phyloP scores from a whole-genome alignment of 805 yeast species.

The Wickerhamiella vanderwaltii region DNA sequence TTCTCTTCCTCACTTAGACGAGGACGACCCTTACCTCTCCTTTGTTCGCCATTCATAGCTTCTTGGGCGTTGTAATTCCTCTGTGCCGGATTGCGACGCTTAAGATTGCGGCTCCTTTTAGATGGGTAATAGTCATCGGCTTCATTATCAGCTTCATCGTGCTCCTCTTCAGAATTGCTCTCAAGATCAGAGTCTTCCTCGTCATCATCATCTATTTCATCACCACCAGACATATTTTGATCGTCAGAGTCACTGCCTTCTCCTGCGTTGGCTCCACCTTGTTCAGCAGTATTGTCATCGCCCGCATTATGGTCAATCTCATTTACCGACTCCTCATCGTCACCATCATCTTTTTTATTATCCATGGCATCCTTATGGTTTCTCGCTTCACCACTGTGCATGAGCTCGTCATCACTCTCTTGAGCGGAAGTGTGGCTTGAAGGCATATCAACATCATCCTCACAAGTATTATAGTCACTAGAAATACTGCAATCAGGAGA shows the following conservation, averaged over 20 bases:
- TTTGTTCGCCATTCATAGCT: too few species aligned
- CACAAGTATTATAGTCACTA: conserved; percentile 2
- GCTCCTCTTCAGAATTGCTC: background rate
- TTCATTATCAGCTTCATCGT: background rate
- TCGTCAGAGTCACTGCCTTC: background rate
- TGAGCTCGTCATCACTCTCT: conserved; percentile 2
- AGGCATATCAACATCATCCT: background rate
- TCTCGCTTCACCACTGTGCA: background rate
- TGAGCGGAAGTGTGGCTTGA: conserved; percentile 9
- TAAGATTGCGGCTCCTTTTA: too few species aligned
- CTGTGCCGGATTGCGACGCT: too few species aligned
- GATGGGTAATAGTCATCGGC: background rate
- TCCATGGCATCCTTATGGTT: background rate
- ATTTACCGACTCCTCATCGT: too few species aligned
- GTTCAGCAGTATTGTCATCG: background rate
- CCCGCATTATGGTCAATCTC: too few species aligned
- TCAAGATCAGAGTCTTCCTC: background rate
- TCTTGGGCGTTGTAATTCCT: too few species aligned
- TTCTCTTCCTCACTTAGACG: background rate
- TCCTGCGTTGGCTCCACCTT: background rate
- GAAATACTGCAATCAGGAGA: conserved; percentile 6
- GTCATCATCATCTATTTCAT: background rate
- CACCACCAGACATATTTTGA: background rate
- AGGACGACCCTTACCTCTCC: background rate
- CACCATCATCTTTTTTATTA: background rate